Conservation (phyloP, 305 asterid genomes). For the Solanum hybrid region DNA sequence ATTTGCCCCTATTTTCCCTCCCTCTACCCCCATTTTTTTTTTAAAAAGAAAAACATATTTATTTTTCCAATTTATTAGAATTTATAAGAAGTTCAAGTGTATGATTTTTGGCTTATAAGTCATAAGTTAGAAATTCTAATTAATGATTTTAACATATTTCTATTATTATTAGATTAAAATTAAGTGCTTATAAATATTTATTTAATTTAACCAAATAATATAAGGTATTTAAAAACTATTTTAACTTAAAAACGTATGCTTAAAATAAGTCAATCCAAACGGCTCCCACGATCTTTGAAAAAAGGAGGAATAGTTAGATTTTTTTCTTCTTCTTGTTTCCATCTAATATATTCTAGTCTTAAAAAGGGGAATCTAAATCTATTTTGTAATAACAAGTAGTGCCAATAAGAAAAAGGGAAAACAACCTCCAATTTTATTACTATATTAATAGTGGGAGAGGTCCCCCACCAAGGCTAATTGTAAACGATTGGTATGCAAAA, state of each 20-base stretch:
- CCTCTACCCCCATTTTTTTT: not conserved
- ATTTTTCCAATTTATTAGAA: not conserved
- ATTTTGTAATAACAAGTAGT: not conserved
- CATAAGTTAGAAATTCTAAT: not conserved
- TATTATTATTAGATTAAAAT: not conserved
- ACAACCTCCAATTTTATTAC: not conserved
- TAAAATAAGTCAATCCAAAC: too few relatives aligned
- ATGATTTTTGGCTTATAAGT: not conserved
- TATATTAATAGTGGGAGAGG: not conserved
- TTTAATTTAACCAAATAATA: too few relatives aligned
- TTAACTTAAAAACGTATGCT: rapidly evolving
- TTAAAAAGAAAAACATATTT: not conserved
- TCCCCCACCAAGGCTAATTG: not conserved
- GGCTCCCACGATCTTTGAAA: rapidly evolving
- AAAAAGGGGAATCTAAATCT: not conserved
- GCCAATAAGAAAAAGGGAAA: not conserved
- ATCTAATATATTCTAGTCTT: not conserved
- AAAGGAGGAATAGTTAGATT: not conserved
- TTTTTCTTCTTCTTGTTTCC: not conserved
- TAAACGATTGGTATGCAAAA: not conserved
- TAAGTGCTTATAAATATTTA: too few relatives aligned
- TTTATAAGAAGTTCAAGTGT: not conserved
- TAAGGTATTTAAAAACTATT: too few relatives aligned
- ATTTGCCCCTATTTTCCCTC: too few relatives aligned
- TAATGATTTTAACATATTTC: not conserved